These are phyloP conservation scores for Aphanomyces invadans DNA, from an alignment of 352 stramenopile genomes.

Conservation along the genomic window DNA sequence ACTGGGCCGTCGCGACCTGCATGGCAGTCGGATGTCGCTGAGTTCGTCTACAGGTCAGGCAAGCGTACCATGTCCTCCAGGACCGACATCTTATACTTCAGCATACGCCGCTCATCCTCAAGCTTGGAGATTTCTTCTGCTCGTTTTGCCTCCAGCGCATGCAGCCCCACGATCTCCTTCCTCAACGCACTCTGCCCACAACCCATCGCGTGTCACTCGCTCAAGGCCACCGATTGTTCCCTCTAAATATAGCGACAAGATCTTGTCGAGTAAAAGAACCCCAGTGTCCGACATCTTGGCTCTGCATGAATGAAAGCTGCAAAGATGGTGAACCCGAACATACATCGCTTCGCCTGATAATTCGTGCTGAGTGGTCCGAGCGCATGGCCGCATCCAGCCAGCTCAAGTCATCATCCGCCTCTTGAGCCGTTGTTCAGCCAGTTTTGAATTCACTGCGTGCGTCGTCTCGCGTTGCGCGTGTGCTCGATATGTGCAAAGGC, in stretches of 20 bases:
- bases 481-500: too few relatives aligned
- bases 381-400: too few relatives aligned
- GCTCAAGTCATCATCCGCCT: neutral
- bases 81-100: constrained; percentile 48
- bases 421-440: too few relatives aligned
- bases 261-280: too few relatives aligned
- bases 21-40: neutral
- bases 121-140: constrained; percentile 36
- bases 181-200: constrained; percentile 47
- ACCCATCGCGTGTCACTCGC: constrained; percentile 43
- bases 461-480: too few relatives aligned
- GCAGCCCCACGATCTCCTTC: constrained; percentile 47
- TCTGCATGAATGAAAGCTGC: too few relatives aligned
- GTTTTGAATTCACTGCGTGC: too few relatives aligned
- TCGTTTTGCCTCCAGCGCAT: constrained; percentile 37
- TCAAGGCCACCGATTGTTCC: neutral
- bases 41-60: too few relatives aligned
- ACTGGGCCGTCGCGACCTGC: constrained; percentile 42
- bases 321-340: neutral
- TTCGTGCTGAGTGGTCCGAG: too few relatives aligned
- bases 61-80: constrained; percentile 49
- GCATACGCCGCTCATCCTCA: constrained; percentile 42
- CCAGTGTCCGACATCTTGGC: too few relatives aligned
- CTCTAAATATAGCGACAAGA: neutral
- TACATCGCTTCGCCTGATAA: too few relatives aligned